Percentiles rank a stretch among this genome's conserved stretches.
Conservation (phyloP, 768 basidiomycete species). For the Russula earlei region DNA sequence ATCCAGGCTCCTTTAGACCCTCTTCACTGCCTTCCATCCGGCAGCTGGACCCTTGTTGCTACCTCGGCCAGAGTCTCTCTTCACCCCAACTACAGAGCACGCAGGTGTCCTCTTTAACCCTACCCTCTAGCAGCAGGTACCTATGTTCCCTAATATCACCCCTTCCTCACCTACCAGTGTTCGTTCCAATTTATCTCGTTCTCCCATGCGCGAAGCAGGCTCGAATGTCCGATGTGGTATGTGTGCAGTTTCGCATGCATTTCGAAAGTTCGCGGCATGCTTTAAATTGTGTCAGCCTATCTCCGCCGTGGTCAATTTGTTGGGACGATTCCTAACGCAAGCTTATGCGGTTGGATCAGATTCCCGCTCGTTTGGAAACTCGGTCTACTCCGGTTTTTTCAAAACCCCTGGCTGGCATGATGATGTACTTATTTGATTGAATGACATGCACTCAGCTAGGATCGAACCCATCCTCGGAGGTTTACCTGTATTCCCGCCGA, state of each 20-base stretch:
- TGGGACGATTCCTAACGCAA: conserved; percentile 92
- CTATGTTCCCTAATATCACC: not conserved
- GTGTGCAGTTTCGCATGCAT: conserved; percentile 99
- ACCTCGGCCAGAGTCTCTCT: conserved; percentile 10
- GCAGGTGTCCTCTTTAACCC: conserved; percentile 10
- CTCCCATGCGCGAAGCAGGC: conserved; percentile 44
- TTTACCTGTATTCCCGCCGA: too few species aligned
- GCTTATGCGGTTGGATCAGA: conserved; percentile 56
- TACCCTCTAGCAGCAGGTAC: conserved; percentile 10
- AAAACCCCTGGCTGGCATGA: too few species aligned
- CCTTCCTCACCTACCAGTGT: conserved; percentile 14
- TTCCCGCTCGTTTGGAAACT: conserved; percentile 81
- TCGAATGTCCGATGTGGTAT: conserved; percentile 84
- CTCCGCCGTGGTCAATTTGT: conserved; percentile 85
- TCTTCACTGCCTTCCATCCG: conserved; percentile 6
- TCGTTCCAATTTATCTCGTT: conserved; percentile 13
- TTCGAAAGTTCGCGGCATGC: conserved; percentile 90
- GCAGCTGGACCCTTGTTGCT: not conserved
- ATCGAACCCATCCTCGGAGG: too few species aligned
- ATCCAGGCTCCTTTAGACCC: not conserved
- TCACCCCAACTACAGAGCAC: conserved; percentile 14
- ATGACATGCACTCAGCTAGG: too few species aligned
- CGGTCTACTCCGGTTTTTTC: conserved; percentile 79
- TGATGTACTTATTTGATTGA: too few species aligned
- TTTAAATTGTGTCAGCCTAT: conserved; percentile 77